phyloP scores from a whole-genome alignment of 768 basidiomycete genomes.

The Boletus pseudo-olivaceus region DNA sequence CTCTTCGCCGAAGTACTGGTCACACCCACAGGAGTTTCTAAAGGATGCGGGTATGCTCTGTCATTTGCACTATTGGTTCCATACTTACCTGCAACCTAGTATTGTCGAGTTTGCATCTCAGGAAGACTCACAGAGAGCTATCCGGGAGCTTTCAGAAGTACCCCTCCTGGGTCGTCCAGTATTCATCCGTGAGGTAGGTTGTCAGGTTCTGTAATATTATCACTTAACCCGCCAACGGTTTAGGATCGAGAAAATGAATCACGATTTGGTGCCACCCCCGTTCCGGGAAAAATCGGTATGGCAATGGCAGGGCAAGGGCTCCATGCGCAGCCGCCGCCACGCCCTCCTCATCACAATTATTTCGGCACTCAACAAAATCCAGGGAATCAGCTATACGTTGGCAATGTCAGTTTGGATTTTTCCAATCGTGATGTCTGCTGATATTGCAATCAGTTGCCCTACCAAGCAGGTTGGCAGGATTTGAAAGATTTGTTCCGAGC shows the following conservation, averaged over 20 bases:
- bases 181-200: conserved; percentile 87
- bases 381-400: conserved; percentile 91
- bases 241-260: conserved; percentile 97
- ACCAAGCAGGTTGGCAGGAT: conserved; percentile 99
- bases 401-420: conserved; percentile 59
- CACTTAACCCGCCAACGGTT: not conserved
- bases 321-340: conserved; percentile 75
- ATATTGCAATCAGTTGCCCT: conserved; percentile 62
- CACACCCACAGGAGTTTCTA: conserved; percentile 94
- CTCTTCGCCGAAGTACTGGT: conserved; percentile 99
- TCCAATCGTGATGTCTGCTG: not conserved
- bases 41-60: conserved; percentile 92
- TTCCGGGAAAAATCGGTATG: conserved; percentile 94
- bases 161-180: conserved; percentile 90
- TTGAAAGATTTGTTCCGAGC: conserved; percentile 95
- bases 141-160: conserved; percentile 87
- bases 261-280: conserved; percentile 91
- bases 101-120: conserved; percentile 93
- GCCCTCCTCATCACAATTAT: conserved; percentile 76
- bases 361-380: conserved; percentile 56
- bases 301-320: conserved; percentile 93
- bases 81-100: conserved; percentile 40
- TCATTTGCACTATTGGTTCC: not conserved
- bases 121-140: conserved; percentile 86
- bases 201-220: not conserved